A percentile compares a stretch with the other conserved stretches of the same genome.
Conservation (phyloP, 768 basidiomycete species). For the Boletellus emodensis region DNA sequence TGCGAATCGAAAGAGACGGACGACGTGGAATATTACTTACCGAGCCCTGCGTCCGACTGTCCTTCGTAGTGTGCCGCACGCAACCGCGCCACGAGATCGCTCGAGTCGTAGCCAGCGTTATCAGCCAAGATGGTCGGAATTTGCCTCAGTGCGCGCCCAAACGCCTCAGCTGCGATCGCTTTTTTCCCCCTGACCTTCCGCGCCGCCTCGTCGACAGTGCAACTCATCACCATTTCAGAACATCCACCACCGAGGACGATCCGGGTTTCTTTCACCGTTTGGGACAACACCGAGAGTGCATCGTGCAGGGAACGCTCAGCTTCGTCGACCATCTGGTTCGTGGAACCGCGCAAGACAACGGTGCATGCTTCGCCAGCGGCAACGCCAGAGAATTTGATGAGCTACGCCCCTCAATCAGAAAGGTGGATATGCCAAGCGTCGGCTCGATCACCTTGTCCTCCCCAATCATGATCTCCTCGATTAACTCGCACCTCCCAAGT, state of each 20-base stretch:
- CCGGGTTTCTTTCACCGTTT: conserved; percentile 96
- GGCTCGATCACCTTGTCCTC: conserved; percentile 81
- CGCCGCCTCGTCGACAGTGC: conserved; percentile 86
- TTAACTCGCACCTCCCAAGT: conserved; percentile 88
- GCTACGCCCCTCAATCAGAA: conserved; percentile 41
- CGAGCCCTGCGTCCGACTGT: conserved; percentile 77
- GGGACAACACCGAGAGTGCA: conserved; percentile 93
- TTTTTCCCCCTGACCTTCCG: conserved; percentile 88
- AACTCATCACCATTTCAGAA: conserved; percentile 97
- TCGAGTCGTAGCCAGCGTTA: conserved; percentile 97
- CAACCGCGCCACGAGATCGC: conserved; percentile 85
- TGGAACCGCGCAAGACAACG: conserved; percentile 94
- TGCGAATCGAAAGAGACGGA: not conserved
- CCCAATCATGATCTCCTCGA: conserved; percentile 99
- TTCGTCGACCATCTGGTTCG: conserved; percentile 98
- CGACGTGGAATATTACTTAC: conserved; percentile 42
- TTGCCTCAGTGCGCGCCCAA: conserved; percentile 82
- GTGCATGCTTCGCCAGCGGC: conserved; percentile 98
- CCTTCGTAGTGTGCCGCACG: conserved; percentile 95
- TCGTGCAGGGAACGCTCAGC: conserved; percentile 97
- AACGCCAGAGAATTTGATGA: conserved; percentile 99
- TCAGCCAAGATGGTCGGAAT: conserved; percentile 97
- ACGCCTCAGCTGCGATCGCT: conserved; percentile 92
- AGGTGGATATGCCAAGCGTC: not conserved
- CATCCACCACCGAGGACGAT: conserved; percentile 95